Conservation (phyloP, 768 basidiomycete species). For the Suillus fuscotomentosus region DNA sequence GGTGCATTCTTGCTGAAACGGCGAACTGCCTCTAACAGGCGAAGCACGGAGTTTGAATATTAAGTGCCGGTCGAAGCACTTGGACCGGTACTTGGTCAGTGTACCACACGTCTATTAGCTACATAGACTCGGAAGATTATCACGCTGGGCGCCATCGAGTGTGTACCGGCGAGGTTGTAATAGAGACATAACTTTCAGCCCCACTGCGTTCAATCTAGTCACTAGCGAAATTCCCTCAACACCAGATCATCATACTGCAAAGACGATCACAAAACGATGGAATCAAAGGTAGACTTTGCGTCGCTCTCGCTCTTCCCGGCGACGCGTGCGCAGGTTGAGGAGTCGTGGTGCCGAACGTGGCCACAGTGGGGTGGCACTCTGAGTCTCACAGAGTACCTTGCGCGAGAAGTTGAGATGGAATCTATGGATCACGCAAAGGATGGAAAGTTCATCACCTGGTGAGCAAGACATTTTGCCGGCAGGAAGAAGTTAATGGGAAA, state of each 20-base stretch:
- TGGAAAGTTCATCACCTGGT: constrained; percentile 52
- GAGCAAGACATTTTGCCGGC: background rate
- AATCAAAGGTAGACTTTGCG: background rate
- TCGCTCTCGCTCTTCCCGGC: constrained; percentile 42
- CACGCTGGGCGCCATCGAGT: too few relatives aligned
- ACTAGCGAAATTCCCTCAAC: background rate
- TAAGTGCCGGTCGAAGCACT: too few relatives aligned
- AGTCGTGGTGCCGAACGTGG: constrained; percentile 35
- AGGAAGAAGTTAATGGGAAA: background rate
- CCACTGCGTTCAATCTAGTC: background rate
- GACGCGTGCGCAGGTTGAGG: constrained; percentile 40
- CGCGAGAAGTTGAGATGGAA: constrained; percentile 38
- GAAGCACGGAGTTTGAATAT: too few relatives aligned
- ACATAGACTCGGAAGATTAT: too few relatives aligned
- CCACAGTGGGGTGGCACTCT: constrained; percentile 42
- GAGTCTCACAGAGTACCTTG: constrained; percentile 42
- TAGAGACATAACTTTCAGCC: too few relatives aligned
- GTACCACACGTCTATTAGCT: too few relatives aligned
- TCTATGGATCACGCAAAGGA: constrained; percentile 39
- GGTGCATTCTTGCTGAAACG: too few relatives aligned
- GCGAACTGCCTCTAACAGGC: too few relatives aligned
- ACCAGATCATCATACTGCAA: background rate
- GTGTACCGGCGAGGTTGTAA: too few relatives aligned
- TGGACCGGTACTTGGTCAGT: too few relatives aligned
- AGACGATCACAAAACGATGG: background rate